Evolutionary conservation across 495 filamentous ascomycete genomes (phyloP), one percentile per base, ranked within the genome.

Genomic region (Mycothermus thermophilus): DNA sequence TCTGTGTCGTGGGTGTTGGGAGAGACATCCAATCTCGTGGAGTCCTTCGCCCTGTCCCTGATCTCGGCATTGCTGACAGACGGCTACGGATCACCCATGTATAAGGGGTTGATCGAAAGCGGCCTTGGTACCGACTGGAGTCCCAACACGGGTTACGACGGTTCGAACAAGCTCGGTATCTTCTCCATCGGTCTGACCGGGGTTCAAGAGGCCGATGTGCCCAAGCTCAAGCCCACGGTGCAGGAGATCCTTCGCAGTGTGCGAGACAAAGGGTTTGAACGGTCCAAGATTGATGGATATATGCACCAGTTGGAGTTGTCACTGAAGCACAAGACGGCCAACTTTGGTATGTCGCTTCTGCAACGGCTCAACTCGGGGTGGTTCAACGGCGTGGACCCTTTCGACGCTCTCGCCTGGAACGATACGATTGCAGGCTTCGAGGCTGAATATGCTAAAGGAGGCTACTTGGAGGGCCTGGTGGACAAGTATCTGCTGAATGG

Each of bases 321-420:
- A 8, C 60, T 96, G 16, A 92, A 93, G 50, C 88, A 96, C 58
- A 95, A 95, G 59, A 93, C 83, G 1, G 80, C 90, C 22, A 80
- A 80, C 43, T 96, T 97, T 48, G 90, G 90, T 15, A 81, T 96
- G 70, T 75, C 75, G 27, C 60, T 97, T 2, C 80, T 95, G 64
- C 80, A 93, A 44, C 70, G 85, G 29, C 65, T 93, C 35, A 80
- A 90, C 35, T 78, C 83, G 3, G 75, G 76, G 18, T 97, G 90
- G 90, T 94, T 96, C 55, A 90, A 90, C 37, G 90, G 90, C 10
- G 70, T 83, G 9, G 83, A 95, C 55, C 92, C 90, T 8, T 86
- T 97, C 56, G 75, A 90, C 38, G 74, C 82, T 15, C 61, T 97
- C 34, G 77, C 82, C 4, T 95, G 85, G 84, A 82, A 93, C 47